Conservation (phyloP, 176 grass and related monocot genomes). For the Alloteropsis semialata region DNA sequence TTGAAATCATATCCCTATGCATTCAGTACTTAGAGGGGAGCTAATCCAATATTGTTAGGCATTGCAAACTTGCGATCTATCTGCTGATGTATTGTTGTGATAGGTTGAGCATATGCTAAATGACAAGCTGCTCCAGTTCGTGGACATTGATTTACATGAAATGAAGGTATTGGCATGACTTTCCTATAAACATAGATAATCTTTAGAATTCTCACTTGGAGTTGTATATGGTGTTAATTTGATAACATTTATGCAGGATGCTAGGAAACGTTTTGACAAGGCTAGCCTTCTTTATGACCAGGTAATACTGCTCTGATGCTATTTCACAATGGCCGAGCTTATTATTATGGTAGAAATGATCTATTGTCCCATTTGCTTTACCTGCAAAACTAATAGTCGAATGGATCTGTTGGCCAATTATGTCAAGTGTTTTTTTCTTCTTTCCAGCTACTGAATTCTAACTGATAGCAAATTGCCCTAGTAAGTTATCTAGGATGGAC, state of each 20-base stretch:
- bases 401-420: not conserved
- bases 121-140: conserved; percentile 96
- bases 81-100: conserved; percentile 24
- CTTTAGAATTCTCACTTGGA: conserved; percentile 18
- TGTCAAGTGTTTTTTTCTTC: not conserved
- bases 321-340: conserved; percentile 4
- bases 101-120: conserved; percentile 98
- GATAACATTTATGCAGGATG: conserved; percentile 61
- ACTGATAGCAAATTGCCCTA: not conserved
- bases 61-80: not conserved
- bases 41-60: not conserved
- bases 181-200: conserved; percentile 1
- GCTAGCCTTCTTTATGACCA: conserved; percentile 97
- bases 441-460: not conserved
- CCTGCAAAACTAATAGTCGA: not conserved
- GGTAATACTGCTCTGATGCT: conserved; percentile 42
- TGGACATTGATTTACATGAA: conserved; percentile 88
- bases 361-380: not conserved
- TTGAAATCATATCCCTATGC: not conserved
- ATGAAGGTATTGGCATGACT: conserved; percentile 67
- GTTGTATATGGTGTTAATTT: conserved; percentile 23
- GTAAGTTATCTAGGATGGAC: not conserved
- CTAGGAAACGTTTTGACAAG: conserved; percentile 91
- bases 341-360: conserved; percentile 9
- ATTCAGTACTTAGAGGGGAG: not conserved